Evolutionary conservation across 306 rosid genomes (phyloP).

Genomic region (Trichosanthes truncata): DNA sequence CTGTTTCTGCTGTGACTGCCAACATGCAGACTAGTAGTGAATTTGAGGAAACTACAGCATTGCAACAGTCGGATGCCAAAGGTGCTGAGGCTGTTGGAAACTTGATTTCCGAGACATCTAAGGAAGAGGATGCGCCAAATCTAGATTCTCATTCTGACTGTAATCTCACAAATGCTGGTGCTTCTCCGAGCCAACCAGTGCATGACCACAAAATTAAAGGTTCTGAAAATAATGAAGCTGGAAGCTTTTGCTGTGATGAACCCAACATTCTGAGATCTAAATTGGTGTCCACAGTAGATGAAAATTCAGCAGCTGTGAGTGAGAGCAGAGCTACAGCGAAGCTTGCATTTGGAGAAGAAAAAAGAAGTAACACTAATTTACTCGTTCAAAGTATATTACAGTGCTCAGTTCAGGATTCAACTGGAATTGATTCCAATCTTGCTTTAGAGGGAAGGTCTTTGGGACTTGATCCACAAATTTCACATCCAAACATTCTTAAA

Average conservation of each 20-base stretch:
- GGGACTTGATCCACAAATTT: constrained; percentile 33
- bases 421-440: constrained; percentile 28
- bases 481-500: constrained; percentile 19
- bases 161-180: constrained; percentile 17
- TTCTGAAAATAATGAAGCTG: constrained; percentile 20
- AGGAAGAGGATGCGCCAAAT: constrained; percentile 20
- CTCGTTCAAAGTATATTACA: constrained; percentile 21
- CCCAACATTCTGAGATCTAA: constrained; percentile 21
- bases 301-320: constrained; percentile 18
- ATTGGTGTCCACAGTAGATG: constrained; percentile 18
- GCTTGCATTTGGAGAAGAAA: constrained; percentile 18
- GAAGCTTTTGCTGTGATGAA: constrained; percentile 22
- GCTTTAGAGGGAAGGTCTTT: constrained; percentile 36
- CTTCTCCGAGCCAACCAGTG: constrained; percentile 17
- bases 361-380: constrained; percentile 26
- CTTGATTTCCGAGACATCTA: constrained; percentile 26
- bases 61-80: constrained; percentile 14
- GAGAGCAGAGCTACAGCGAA: constrained; percentile 28
- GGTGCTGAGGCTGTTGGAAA: constrained; percentile 17
- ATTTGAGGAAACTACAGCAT: neutral
- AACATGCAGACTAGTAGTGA: constrained; percentile 22
- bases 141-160: constrained; percentile 22
- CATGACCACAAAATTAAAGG: constrained; percentile 17
- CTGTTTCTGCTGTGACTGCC: constrained; percentile 32
- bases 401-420: constrained; percentile 26